Base-by-base conservation (phyloP, 2,329 filamentous ascomycete genomes). In the Magnaporthales sp. region DNA sequence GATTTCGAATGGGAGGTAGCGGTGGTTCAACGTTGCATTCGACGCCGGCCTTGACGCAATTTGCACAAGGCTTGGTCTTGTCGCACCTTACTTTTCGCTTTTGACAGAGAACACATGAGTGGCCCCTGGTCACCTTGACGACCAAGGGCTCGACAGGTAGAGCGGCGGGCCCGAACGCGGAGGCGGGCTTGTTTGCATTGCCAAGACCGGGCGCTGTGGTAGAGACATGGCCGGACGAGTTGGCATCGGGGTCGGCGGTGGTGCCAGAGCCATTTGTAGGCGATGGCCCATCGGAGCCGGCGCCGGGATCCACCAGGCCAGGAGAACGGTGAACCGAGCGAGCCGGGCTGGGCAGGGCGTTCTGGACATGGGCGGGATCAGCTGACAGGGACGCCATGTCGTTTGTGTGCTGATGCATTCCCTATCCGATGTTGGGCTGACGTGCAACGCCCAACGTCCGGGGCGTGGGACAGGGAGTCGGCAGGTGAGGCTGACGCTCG, bases 41-140 rank as follows among this genome's bases (percentile, higher is more conserved):
- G 32, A 83, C 83, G 26, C 81, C 78, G 65, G 85, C 83, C 75
- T 85, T 89, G 73, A 86, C 79, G 73, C 90, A 92, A 76, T 89
- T 89, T 71, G 84, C 80, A 73, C 90, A 92, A 19, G 90, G 90
- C 75, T 88, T 88, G 71, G 83, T 86, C 76, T 89, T 89, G 75
- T 92, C 87, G 76, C 90, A 92, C 68, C 88, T 88, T 58, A 92
- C 84, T 75, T 92, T 92, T 68, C 89, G 86, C 74, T 91, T 89
- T 74, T 93, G 90, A 73, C 91, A 94, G 24, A 88, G 81, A 15
- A 91, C 82, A 72, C 91, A 94, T 68, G 84, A 86, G 68, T 85
- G 84, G 67, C 84, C 84, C 64, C 85, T 80, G 54, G 84, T 86
- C 70, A 87, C 76, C 75, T 87, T 87, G 70, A 84, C 75, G 66